Percentiles rank a stretch among this genome's conserved stretches.
phyloP scores from a whole-genome alignment of 2,329 filamentous ascomycete genomes.

The Fusarium metavorans region DNA sequence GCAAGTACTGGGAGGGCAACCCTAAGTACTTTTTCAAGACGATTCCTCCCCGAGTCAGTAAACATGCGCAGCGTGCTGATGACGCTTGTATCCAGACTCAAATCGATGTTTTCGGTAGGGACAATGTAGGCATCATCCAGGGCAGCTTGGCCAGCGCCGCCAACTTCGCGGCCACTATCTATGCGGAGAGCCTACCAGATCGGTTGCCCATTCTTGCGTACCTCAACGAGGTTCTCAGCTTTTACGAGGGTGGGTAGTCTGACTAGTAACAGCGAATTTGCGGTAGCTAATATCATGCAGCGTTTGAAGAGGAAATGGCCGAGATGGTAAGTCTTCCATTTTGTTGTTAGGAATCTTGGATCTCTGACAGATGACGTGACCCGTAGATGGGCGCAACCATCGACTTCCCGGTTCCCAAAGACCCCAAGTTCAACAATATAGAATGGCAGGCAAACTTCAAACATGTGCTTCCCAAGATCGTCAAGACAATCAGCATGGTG shows the following conservation, averaged over 20 bases:
- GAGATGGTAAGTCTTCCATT: not conserved
- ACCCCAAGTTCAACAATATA: not conserved
- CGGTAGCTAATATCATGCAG: not conserved
- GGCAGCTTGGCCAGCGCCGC: not conserved
- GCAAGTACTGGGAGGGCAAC: not conserved
- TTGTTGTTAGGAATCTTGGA: not conserved
- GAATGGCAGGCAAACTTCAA: not conserved
- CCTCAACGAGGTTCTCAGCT: not conserved
- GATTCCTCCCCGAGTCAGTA: not conserved
- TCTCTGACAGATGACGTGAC: not conserved
- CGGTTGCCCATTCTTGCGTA: not conserved
- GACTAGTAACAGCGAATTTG: not conserved
- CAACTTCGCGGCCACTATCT: not conserved
- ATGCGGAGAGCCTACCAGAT: not conserved
- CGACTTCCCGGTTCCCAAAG: not conserved
- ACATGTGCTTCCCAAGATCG: not conserved
- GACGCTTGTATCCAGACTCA: not conserved
- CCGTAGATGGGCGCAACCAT: not conserved
- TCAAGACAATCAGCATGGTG: not conserved
- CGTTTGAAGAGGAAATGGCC: not conserved
- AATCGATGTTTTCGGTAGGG: not conserved
- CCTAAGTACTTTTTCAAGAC: not conserved
- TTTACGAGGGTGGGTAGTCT: not conserved
- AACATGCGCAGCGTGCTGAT: not conserved
- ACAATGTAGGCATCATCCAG: not conserved